Evolutionary conservation across 352 stramenopile species (phyloP).

Genomic region (Bremia lactucae): DNA sequence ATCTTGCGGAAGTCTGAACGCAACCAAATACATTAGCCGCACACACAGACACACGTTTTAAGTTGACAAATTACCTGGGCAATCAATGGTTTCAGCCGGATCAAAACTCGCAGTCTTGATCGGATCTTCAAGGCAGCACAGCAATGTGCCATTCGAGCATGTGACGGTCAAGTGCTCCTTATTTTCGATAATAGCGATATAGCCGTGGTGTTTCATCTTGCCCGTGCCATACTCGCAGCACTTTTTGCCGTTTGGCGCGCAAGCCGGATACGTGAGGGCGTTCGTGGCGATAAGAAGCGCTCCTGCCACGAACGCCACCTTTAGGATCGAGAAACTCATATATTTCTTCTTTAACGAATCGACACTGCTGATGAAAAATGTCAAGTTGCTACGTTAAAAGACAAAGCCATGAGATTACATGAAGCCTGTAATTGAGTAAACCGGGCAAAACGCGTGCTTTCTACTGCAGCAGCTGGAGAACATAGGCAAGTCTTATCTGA

Average conservation of each 20-base stretch:
- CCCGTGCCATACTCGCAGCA: conserved; percentile 47
- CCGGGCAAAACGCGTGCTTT: too few species aligned
- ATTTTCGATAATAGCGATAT: conserved; percentile 38
- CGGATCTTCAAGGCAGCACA: conserved; percentile 52
- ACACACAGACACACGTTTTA: not conserved
- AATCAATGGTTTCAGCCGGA: conserved; percentile 26
- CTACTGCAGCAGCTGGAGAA: conserved; percentile 9
- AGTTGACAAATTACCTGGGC: conserved; percentile 48
- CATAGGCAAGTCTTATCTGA: conserved; percentile 9
- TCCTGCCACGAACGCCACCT: conserved; percentile 13
- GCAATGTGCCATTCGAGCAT: conserved; percentile 37
- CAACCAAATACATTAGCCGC: too few species aligned
- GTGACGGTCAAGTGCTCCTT: conserved; percentile 51
- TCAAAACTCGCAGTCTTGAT: conserved; percentile 33
- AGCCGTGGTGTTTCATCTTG: conserved; percentile 50
- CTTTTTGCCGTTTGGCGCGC: conserved; percentile 23
- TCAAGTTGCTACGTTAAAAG: too few species aligned
- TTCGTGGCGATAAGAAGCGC: conserved; percentile 17
- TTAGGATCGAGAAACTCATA: conserved; percentile 17
- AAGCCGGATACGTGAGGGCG: conserved; percentile 45
- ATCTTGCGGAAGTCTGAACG: conserved; percentile 42
- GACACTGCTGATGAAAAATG: too few species aligned
- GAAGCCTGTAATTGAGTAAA: too few species aligned
- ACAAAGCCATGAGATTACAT: too few species aligned
- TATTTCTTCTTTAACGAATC: too few species aligned